phyloP scores from a whole-genome alignment of 371 early-diverging fungal species.

The Mucor irregularis region DNA sequence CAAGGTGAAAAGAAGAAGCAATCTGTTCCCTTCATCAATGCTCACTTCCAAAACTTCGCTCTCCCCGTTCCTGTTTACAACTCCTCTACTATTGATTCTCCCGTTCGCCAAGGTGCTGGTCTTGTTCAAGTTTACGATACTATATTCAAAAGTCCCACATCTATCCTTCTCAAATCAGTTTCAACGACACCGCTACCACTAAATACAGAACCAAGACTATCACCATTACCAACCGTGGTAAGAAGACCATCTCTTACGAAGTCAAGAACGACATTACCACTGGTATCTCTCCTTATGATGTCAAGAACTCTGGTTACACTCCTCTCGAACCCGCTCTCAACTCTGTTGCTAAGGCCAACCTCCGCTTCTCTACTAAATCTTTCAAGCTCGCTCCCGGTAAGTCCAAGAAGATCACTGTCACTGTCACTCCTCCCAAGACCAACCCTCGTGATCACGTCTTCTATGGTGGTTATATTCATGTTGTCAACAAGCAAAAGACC shows the following conservation, averaged over 20 bases:
- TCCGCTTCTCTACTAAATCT: conserved; percentile 32
- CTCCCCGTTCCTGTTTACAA: conserved; percentile 1
- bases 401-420: conserved; percentile 40
- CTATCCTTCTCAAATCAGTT: conserved; percentile 62
- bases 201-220: conserved; percentile 41
- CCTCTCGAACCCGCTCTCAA: conserved; percentile 29
- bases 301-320: conserved; percentile 21
- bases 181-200: conserved; percentile 63
- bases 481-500: conserved; percentile 19
- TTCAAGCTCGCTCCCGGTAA: conserved; percentile 47
- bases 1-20: conserved; percentile 27
- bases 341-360: conserved; percentile 28
- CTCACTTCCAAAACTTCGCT: conserved; percentile 58
- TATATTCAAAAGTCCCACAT: conserved; percentile 51
- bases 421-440: conserved; percentile 47
- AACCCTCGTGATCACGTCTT: conserved; percentile 34
- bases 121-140: conserved; percentile 68
- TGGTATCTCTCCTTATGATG: conserved; percentile 45
- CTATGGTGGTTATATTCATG: conserved; percentile 37
- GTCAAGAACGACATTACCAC: conserved; percentile 38
- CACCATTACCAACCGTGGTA: conserved; percentile 59
- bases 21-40: conserved; percentile 17
- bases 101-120: conserved; percentile 70
- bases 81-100: conserved; percentile 21
- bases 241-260: conserved; percentile 49